These are phyloP conservation scores for Sporothrix brasiliensis DNA, from an alignment of 2,329 filamentous ascomycete species.

Conservation along the genomic window DNA sequence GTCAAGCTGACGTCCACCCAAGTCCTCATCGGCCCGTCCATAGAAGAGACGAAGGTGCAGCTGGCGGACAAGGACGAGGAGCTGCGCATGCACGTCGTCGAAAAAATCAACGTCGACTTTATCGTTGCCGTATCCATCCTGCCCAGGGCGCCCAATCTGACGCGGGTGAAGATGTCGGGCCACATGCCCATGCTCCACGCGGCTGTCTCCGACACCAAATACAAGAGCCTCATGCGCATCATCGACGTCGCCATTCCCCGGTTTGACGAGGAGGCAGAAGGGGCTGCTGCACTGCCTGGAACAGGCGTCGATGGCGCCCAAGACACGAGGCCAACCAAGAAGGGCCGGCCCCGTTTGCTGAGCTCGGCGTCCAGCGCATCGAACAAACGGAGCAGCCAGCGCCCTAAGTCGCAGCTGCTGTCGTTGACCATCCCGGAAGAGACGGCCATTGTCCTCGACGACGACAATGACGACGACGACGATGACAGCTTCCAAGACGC, in stretches of 20 bases:
- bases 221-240: constrained; percentile 94
- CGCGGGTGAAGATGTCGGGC: constrained; percentile 87
- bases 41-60: constrained; percentile 85
- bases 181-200: constrained; percentile 91
- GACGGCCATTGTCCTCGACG: constrained; percentile 75
- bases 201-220: constrained; percentile 90
- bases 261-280: constrained; percentile 57
- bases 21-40: constrained; percentile 89
- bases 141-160: constrained; percentile 91
- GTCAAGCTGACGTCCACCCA: constrained; percentile 94
- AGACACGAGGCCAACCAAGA: constrained; percentile 38
- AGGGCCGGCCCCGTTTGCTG: constrained; percentile 48
- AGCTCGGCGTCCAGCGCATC: constrained; percentile 53
- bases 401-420: constrained; percentile 69
- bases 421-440: constrained; percentile 64
- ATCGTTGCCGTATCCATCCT: constrained; percentile 94
- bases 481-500: constrained; percentile 70
- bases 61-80: constrained; percentile 68
- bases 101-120: constrained; percentile 97
- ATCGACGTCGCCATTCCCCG: constrained; percentile 94
- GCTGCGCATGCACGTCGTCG: constrained; percentile 83
- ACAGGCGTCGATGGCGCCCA: constrained; percentile 34
- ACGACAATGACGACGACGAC: constrained; percentile 61
- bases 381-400: constrained; percentile 54
- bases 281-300: constrained; percentile 40